phyloP scores from a whole-genome alignment of 108 stramenopile genomes.

The Cyclostephanos invisitatus region DNA sequence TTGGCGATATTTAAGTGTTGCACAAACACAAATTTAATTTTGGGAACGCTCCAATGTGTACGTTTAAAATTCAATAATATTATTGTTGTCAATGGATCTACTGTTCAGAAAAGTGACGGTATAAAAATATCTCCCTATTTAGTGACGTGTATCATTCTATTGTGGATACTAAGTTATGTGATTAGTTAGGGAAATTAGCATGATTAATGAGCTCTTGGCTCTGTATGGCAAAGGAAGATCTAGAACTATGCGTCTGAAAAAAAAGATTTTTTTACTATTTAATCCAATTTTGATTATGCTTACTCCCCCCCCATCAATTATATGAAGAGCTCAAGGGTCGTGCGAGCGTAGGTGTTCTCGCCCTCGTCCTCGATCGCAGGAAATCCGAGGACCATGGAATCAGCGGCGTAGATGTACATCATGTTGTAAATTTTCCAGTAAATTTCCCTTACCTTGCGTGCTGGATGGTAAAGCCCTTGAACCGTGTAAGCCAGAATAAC shows the following conservation, averaged over 20 bases:
- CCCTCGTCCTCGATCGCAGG: conserved; percentile 90
- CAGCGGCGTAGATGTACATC: conserved; percentile 94
- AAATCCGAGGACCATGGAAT: conserved; percentile 93
- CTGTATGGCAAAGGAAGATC: too few relatives aligned
- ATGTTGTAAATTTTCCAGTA: conserved; percentile 99
- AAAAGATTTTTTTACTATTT: not conserved
- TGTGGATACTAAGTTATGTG: too few relatives aligned
- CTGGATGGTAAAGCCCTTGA: conserved; percentile 98
- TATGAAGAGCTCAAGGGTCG: conserved; percentile 93
- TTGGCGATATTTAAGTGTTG: too few relatives aligned
- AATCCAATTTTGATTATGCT: not conserved
- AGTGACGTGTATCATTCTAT: too few relatives aligned
- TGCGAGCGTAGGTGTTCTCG: conserved; percentile 85
- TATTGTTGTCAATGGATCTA: too few relatives aligned
- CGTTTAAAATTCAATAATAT: too few relatives aligned
- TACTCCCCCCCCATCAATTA: conserved; percentile 39
- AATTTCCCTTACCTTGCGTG: conserved; percentile 96
- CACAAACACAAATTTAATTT: too few relatives aligned
- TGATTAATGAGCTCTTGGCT: too few relatives aligned
- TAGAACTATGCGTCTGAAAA: not conserved
- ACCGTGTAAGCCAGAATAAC: conserved; percentile 91
- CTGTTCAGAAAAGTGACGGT: too few relatives aligned
- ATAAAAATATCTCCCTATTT: too few relatives aligned
- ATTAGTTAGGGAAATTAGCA: too few relatives aligned
- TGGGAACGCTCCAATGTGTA: too few relatives aligned